phyloP scores from a whole-genome alignment of 1,284 basidiomycete genomes.

The Malassezia dermatis region DNA sequence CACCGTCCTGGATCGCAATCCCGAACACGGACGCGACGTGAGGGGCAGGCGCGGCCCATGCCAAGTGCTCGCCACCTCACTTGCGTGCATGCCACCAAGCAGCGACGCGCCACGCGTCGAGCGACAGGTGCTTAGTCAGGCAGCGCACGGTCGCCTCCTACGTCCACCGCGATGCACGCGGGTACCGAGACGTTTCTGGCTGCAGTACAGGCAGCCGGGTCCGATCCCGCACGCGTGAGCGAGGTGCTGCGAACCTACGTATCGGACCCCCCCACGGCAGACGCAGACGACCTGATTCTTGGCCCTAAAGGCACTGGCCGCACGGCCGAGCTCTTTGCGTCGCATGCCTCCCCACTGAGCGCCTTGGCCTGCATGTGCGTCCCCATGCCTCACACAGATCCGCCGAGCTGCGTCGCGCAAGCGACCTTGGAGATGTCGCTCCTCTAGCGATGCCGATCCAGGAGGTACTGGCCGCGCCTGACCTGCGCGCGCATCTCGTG shows the following conservation, averaged over 20 bases:
- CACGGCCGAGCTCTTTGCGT: conserved; percentile 1
- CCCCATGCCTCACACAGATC: not conserved
- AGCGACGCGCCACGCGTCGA: not conserved
- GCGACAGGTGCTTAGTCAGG: not conserved
- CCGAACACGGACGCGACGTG: not conserved
- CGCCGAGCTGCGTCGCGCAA: conserved; percentile 4
- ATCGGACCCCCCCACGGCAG: not conserved
- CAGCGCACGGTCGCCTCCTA: not conserved
- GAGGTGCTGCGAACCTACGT: not conserved
- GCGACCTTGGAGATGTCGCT: not conserved
- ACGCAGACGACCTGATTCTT: not conserved
- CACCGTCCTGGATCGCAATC: not conserved
- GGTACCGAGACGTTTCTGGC: conserved; percentile 3
- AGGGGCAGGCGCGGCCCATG: conserved; percentile 3
- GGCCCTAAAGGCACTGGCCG: conserved; percentile 6
- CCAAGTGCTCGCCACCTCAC: not conserved
- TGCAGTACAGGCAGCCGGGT: not conserved
- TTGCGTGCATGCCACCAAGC: not conserved
- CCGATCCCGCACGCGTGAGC: not conserved
- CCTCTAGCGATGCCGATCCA: not conserved
- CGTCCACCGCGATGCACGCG: not conserved
- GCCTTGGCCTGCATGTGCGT: conserved; percentile 1
- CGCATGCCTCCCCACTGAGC: not conserved
- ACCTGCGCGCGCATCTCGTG: not conserved
- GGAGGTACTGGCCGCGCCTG: not conserved